Percentiles rank a stretch among this genome's conserved stretches.
These are phyloP conservation scores for Colletotrichum somersetense DNA, from an alignment of 2,329 filamentous ascomycete species.

Conservation along the genomic window DNA sequence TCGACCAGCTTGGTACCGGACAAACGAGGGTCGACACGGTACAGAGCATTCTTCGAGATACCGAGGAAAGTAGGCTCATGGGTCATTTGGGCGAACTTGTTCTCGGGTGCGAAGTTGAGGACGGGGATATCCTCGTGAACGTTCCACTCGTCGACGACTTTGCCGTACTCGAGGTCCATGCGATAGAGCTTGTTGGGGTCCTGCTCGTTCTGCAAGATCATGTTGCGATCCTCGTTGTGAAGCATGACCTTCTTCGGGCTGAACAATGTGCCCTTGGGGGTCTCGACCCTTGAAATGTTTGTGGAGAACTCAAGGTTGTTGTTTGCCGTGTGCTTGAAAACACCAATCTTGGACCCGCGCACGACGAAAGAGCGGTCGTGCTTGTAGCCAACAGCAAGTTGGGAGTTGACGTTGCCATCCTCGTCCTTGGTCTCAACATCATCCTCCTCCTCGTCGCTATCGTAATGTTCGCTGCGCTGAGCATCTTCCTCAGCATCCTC, in stretches of 20 bases:
- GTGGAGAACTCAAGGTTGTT: conserved; percentile 96
- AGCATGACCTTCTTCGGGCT: conserved; percentile 98
- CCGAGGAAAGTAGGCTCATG: conserved; percentile 95
- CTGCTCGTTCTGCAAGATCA: conserved; percentile 86
- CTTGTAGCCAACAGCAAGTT: conserved; percentile 95
- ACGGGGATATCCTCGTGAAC: conserved; percentile 96
- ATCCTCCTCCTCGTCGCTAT: conserved; percentile 81
- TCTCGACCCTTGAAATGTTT: conserved; percentile 95
- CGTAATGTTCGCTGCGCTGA: conserved; percentile 77
- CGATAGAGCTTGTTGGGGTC: conserved; percentile 93
- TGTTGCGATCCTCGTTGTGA: conserved; percentile 88
- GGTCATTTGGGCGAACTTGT: conserved; percentile 98
- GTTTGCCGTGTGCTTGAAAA: conserved; percentile 95
- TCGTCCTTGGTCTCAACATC: conserved; percentile 76
- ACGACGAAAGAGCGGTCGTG: conserved; percentile 98
- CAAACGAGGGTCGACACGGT: conserved; percentile 91
- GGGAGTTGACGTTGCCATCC: conserved; percentile 90
- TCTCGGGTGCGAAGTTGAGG: conserved; percentile 91
- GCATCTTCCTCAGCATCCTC: conserved; percentile 73
- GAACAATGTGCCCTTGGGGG: conserved; percentile 87
- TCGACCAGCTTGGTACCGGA: conserved; percentile 94
- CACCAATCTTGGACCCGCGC: conserved; percentile 96
- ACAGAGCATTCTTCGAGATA: conserved; percentile 91
- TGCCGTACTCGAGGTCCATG: conserved; percentile 98
- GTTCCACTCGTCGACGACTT: conserved; percentile 99